Conservation (phyloP, 2,329 filamentous ascomycete species). For the Colletotrichum musae region DNA sequence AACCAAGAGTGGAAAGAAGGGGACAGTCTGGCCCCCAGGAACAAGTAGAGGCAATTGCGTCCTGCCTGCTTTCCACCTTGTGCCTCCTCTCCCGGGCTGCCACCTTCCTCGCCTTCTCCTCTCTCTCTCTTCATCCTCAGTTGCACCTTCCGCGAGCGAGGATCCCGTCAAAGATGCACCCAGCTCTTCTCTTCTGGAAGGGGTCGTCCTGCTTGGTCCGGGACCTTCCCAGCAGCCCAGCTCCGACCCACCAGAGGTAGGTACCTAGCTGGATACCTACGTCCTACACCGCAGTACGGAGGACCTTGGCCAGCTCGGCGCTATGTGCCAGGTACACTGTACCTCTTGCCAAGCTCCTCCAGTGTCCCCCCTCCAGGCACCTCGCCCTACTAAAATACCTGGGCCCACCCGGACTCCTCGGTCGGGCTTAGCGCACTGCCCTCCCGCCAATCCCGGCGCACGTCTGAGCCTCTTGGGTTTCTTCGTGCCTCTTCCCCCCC, state of each 20-base stretch:
- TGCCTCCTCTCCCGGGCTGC: too few species aligned
- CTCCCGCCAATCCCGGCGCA: slow-evolving; percentile 41
- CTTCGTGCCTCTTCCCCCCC: slow-evolving; percentile 27
- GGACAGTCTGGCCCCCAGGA: too few species aligned
- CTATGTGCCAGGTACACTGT: slow-evolving; percentile 1
- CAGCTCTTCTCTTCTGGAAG: slow-evolving; percentile 18
- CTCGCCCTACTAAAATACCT: not conserved
- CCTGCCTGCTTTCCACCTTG: too few species aligned
- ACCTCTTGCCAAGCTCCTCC: not conserved
- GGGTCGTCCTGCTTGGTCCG: slow-evolving; percentile 24
- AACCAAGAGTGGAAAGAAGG: too few species aligned
- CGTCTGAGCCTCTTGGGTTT: slow-evolving; percentile 40
- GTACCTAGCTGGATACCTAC: too few species aligned
- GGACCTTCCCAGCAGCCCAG: slow-evolving; percentile 21
- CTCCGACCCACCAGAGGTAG: too few species aligned
- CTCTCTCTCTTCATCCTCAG: not conserved
- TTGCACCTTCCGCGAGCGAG: slow-evolving; percentile 19
- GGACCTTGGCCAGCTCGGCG: too few species aligned
- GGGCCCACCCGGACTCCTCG: slow-evolving; percentile 17
- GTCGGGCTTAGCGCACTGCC: slow-evolving; percentile 18
- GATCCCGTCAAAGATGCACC: slow-evolving; percentile 26
- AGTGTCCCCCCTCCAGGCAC: slow-evolving; percentile 1
- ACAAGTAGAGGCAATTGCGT: too few species aligned
- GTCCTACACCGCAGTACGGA: too few species aligned
- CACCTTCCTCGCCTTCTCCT: not conserved